Conservation (phyloP, 163 green algal species). For the Coccomyxa subellipsoidea region DNA sequence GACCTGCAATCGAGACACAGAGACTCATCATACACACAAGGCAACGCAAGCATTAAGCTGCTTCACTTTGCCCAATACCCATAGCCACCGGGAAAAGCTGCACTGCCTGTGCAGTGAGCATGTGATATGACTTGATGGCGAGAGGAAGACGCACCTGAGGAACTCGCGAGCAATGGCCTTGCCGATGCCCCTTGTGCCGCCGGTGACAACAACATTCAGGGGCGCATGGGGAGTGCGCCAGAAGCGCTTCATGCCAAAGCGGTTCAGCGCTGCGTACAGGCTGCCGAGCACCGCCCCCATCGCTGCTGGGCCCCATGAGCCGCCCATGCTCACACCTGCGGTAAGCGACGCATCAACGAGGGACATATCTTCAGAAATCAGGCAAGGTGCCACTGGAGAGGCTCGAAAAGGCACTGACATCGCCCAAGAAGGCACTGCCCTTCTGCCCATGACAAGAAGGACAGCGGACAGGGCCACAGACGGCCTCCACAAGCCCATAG, state of each 20-base stretch:
- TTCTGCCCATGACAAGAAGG: not conserved
- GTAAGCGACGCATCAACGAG: too few species aligned
- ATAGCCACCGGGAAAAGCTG: too few species aligned
- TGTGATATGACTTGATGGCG: not conserved
- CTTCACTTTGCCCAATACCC: too few species aligned
- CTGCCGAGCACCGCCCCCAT: conserved; percentile 51
- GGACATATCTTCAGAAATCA: too few species aligned
- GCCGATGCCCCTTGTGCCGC: conserved; percentile 62
- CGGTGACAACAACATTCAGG: conserved; percentile 67
- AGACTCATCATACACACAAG: not conserved
- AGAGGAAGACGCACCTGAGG: conserved; percentile 28
- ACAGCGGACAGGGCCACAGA: not conserved
- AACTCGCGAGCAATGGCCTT: conserved; percentile 76
- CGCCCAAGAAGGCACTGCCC: not conserved
- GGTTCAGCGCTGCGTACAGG: conserved; percentile 48
- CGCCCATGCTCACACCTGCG: conserved; percentile 14
- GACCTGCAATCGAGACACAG: conserved; percentile 25
- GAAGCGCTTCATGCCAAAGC: conserved; percentile 40
- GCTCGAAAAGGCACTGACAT: not conserved
- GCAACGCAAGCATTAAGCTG: too few species aligned
- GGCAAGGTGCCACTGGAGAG: not conserved
- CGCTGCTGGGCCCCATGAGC: conserved; percentile 42
- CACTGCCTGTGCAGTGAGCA: not conserved
- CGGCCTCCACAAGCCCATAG: conserved; percentile 34
- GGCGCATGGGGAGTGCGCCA: conserved; percentile 51